A percentile compares a stretch with the other conserved stretches of the same genome.
Evolutionary conservation across 345 rosid genomes (phyloP).

Genomic region (Melaleuca alternifolia): DNA sequence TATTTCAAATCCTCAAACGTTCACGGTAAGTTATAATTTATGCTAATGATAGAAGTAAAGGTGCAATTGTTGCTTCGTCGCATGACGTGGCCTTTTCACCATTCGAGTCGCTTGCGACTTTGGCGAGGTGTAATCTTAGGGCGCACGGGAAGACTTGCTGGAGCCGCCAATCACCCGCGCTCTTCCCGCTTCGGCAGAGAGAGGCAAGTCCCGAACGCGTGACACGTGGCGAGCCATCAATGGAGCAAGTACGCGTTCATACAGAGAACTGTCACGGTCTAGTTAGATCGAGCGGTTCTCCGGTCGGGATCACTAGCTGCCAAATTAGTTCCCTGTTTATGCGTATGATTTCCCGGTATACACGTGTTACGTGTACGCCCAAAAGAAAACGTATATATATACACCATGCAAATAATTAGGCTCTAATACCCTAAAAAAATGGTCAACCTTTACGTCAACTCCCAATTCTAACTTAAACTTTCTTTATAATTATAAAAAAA

Average conservation of each 20-base stretch:
- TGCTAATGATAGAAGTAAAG: background rate
- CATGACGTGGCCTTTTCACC: background rate
- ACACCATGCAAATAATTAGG: no score
- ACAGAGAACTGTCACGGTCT: background rate
- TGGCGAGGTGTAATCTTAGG: background rate
- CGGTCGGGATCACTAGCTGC: background rate
- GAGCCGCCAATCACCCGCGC: background rate
- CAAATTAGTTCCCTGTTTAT: background rate
- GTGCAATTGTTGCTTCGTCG: no score
- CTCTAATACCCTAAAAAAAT: no score
- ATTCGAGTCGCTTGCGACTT: background rate
- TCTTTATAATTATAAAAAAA: no score
- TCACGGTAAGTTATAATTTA: background rate
- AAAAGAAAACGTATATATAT: background rate
- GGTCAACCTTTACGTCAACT: no score
- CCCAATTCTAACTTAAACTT: no score
- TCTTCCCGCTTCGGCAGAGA: background rate
- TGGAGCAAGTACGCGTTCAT: background rate
- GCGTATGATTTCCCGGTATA: background rate
- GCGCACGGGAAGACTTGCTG: background rate
- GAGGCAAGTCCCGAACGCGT: background rate
- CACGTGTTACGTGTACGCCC: background rate
- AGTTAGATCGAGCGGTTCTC: background rate
- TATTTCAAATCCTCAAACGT: background rate
- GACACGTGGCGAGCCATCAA: background rate